These are phyloP conservation scores for Yarrowia deformans DNA, from an alignment of 805 yeast genomes.

Conservation along the genomic window DNA sequence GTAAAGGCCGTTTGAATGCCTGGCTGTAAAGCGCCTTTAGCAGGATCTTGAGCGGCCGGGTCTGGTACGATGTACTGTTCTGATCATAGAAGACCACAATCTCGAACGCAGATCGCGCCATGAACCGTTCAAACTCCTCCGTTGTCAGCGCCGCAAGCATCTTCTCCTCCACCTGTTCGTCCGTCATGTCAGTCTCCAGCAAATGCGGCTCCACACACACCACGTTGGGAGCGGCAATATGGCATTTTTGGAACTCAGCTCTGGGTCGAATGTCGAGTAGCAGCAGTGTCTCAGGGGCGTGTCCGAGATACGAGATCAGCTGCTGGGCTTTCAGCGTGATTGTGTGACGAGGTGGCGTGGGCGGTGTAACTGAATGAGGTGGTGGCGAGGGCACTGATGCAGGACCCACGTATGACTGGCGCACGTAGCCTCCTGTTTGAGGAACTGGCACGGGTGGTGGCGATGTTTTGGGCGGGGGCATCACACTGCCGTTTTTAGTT, in stretches of 20 bases:
- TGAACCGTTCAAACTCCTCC: conserved; percentile 62
- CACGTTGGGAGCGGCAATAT: conserved; percentile 64
- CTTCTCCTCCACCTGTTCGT: conserved; percentile 69
- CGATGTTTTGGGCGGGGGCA: conserved; percentile 3
- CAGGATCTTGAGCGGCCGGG: conserved; percentile 46
- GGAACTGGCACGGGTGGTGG: conserved; percentile 24
- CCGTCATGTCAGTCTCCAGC: conserved; percentile 60
- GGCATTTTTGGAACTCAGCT: conserved; percentile 65
- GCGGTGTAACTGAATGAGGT: conserved; percentile 3
- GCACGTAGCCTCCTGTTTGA: background rate
- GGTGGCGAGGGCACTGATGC: conserved; percentile 8
- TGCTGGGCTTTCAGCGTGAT: conserved; percentile 11
- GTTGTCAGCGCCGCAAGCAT: conserved; percentile 63
- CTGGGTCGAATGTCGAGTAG: conserved; percentile 75
- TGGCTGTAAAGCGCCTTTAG: conserved; percentile 52
- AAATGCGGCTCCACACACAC: conserved; percentile 78
- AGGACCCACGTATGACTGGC: conserved; percentile 9
- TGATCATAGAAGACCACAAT: conserved; percentile 71
- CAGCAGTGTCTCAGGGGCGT: conserved; percentile 65
- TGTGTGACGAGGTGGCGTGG: conserved; percentile 25
- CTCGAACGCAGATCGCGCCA: conserved; percentile 62
- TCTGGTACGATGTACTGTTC: conserved; percentile 41
- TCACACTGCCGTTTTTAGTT: background rate
- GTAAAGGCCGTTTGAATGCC: conserved; percentile 52
- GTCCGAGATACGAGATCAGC: conserved; percentile 12